These are phyloP conservation scores for Ligustrum vulgare DNA, from an alignment of 257 asterid genomes.

Conservation along the genomic window DNA sequence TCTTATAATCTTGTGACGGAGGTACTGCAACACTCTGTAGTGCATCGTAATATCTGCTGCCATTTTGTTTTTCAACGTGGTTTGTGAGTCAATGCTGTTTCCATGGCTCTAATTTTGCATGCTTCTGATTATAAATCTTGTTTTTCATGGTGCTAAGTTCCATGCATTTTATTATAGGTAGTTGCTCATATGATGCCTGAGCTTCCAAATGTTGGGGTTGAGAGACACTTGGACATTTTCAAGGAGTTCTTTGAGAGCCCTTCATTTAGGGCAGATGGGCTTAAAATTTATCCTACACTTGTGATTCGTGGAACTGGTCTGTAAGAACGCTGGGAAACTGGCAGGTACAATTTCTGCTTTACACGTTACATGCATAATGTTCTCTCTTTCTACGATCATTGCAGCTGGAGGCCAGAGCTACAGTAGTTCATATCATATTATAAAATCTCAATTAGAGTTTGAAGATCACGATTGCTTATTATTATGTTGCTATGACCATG, in stretches of 20 bases:
- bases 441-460: slow-evolving; percentile 16
- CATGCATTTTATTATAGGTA: slow-evolving; percentile 48
- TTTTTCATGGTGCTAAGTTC: slow-evolving; percentile 13
- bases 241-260: slow-evolving; percentile 98
- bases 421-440: not conserved
- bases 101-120: not conserved
- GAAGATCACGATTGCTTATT: not conserved
- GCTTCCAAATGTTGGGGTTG: slow-evolving; percentile 98
- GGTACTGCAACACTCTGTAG: not conserved
- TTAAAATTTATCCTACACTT: slow-evolving; percentile 92
- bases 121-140: not conserved
- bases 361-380: not conserved
- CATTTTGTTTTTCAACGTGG: not conserved
- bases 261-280: slow-evolving; percentile 88
- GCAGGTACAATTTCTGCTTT: slow-evolving; percentile 50
- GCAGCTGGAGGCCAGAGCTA: slow-evolving; percentile 9
- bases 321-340: slow-evolving; percentile 98
- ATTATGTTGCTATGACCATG: slow-evolving; percentile 14
- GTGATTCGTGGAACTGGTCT: slow-evolving; percentile 99
- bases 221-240: slow-evolving; percentile 95
- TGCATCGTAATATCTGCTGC: not conserved
- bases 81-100: slow-evolving; percentile 1
- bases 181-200: slow-evolving; percentile 99
- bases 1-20: not conserved
- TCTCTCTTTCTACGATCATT: slow-evolving; percentile 6